These are phyloP conservation scores for Diphasiastrum complanatum DNA, from an alignment of 83 land plant genomes.

Conservation along the genomic window DNA sequence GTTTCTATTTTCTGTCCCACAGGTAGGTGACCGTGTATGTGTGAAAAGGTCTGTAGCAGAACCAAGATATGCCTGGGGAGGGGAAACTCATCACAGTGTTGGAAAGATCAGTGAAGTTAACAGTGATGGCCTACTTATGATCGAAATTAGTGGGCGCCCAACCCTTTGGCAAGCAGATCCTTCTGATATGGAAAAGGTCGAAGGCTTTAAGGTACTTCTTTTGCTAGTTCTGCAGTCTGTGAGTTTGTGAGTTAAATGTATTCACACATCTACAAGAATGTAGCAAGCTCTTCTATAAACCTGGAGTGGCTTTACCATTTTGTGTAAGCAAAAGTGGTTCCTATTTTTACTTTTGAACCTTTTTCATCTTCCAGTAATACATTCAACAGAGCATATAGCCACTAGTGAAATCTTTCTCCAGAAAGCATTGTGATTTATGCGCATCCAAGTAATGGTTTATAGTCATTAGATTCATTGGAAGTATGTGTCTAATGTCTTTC, in stretches of 20 bases:
- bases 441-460: too few species aligned
- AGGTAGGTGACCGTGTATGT: slow-evolving; percentile 91
- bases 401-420: too few species aligned
- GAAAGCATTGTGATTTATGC: too few species aligned
- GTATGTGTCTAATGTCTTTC: background rate
- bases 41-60: slow-evolving; percentile 93
- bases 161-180: slow-evolving; percentile 96
- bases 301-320: too few species aligned
- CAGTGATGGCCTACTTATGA: slow-evolving; percentile 74
- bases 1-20: background rate
- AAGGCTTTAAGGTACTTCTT: slow-evolving; percentile 68
- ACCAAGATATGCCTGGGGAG: slow-evolving; percentile 97
- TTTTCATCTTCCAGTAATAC: too few species aligned
- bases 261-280: too few species aligned
- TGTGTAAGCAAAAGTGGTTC: too few species aligned
- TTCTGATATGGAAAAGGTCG: slow-evolving; percentile 89
- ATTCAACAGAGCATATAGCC: too few species aligned
- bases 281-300: too few species aligned
- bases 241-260: too few species aligned
- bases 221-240: too few species aligned
- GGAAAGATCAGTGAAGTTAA: slow-evolving; percentile 79
- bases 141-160: slow-evolving; percentile 79
- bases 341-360: too few species aligned
- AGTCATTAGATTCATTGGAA: background rate
- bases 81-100: slow-evolving; percentile 95